Conservation (phyloP, 1,139 yeast genomes). For the Yamadazyma mexicana region DNA sequence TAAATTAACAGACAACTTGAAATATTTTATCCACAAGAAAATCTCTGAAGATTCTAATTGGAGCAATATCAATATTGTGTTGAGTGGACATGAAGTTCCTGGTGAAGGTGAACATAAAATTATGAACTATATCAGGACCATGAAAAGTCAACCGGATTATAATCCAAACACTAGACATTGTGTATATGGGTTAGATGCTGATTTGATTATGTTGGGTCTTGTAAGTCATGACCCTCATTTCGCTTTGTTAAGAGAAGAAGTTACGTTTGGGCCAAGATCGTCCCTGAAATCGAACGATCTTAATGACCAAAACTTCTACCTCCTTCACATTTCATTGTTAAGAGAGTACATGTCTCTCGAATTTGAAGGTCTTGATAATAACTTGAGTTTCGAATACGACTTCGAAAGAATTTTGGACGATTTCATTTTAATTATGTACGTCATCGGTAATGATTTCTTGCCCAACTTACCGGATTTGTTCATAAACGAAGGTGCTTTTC, state of each 20-base stretch:
- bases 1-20: conserved; percentile 73
- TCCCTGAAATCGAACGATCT: conserved; percentile 49
- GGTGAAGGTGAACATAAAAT: conserved; percentile 99
- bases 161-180: conserved; percentile 91
- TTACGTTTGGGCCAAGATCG: conserved; percentile 69
- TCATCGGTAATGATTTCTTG: conserved; percentile 96
- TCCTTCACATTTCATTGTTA: conserved; percentile 81
- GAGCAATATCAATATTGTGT: conserved; percentile 79
- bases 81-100: conserved; percentile 96
- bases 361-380: conserved; percentile 66
- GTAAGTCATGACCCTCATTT: conserved; percentile 97
- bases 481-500: conserved; percentile 94
- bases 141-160: conserved; percentile 82
- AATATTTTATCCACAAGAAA: conserved; percentile 90
- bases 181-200: conserved; percentile 97
- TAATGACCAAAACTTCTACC: conserved; percentile 75
- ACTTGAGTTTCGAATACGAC: conserved; percentile 68
- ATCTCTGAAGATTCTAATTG: conserved; percentile 86
- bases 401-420: conserved; percentile 93
- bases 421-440: conserved; percentile 86
- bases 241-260: conserved; percentile 93
- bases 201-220: conserved; percentile 90
- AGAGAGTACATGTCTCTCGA: conserved; percentile 91
- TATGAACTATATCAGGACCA: conserved; percentile 88
- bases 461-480: conserved; percentile 96